Evolutionary conservation across 352 stramenopile species (phyloP).

Genomic region (Globisporangium apiculatum): DNA sequence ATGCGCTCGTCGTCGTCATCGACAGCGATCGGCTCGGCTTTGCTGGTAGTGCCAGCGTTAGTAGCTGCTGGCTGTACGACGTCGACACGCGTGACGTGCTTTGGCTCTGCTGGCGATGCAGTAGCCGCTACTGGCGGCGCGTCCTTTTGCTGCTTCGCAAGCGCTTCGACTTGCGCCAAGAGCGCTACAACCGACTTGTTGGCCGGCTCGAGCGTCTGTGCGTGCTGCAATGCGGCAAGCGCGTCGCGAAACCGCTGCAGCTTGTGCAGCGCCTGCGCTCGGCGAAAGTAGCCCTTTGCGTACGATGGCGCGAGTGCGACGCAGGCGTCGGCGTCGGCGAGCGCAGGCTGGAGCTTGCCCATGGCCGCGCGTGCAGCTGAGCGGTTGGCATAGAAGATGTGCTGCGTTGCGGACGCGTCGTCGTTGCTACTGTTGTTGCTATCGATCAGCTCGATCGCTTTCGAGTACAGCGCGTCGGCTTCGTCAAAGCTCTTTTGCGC

Average conservation of each 20-base stretch:
- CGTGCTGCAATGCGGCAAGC: conserved; percentile 48
- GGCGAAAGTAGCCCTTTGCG: conserved; percentile 81
- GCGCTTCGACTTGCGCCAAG: conserved; percentile 45
- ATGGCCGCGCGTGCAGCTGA: conserved; percentile 80
- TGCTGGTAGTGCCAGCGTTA: conserved; percentile 1
- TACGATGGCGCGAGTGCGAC: conserved; percentile 50
- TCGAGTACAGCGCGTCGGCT: conserved; percentile 95
- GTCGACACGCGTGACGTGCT: conserved; percentile 57
- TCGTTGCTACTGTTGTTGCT: conserved; percentile 27
- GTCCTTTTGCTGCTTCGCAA: conserved; percentile 56
- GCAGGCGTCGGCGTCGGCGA: conserved; percentile 67
- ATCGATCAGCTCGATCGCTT: conserved; percentile 86
- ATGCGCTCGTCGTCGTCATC: conserved; percentile 69
- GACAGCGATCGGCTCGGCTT: conserved; percentile 12
- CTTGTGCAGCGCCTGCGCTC: conserved; percentile 69
- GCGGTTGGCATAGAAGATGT: conserved; percentile 87
- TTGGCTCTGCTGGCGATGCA: conserved; percentile 14
- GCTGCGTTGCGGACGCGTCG: conserved; percentile 28
- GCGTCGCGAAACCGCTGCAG: conserved; percentile 67
- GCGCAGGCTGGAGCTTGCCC: conserved; percentile 55
- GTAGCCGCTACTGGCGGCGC: conserved; percentile 14
- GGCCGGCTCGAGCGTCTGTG: conserved; percentile 51
- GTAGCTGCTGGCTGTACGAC: conserved; percentile 18
- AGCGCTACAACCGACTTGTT: conserved; percentile 74
- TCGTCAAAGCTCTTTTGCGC: conserved; percentile 82